These are phyloP conservation scores for Tremella fuciformis DNA, from an alignment of 768 basidiomycete genomes.

Conservation along the genomic window DNA sequence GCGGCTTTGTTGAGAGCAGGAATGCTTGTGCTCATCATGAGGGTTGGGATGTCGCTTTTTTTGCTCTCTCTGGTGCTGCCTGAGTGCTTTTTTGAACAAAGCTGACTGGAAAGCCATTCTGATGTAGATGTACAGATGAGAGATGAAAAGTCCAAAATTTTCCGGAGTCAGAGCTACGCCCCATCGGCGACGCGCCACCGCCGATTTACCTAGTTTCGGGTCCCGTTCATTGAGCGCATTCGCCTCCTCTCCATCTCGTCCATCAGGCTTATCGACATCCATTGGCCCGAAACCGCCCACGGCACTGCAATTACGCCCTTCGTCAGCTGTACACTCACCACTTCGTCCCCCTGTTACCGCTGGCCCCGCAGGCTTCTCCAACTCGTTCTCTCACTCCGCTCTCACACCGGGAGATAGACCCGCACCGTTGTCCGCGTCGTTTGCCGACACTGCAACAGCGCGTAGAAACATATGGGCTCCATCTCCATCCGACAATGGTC, in stretches of 20 bases:
- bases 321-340: conserved; percentile 23
- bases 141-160: no score
- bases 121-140: no score
- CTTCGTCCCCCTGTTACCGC: conserved; percentile 36
- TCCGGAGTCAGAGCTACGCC: no score
- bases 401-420: conserved; percentile 7
- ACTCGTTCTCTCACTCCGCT: conserved; percentile 37
- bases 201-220: no score
- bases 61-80: no score
- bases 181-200: no score
- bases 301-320: conserved; percentile 27
- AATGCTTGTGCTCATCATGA: no score
- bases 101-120: no score
- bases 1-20: no score
- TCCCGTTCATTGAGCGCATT: conserved; percentile 26
- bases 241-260: conserved; percentile 49
- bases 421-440: conserved; percentile 41
- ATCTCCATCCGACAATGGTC: conserved; percentile 14
- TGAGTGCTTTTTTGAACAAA: no score
- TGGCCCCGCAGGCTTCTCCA: conserved; percentile 22
- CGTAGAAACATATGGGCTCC: conserved; percentile 4
- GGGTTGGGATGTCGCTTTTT: no score
- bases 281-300: conserved; percentile 52
- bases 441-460: conserved; percentile 28
- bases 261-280: conserved; percentile 52